phyloP scores from a whole-genome alignment of 2,329 filamentous ascomycete genomes.

The Nigrograna mackinnonii region DNA sequence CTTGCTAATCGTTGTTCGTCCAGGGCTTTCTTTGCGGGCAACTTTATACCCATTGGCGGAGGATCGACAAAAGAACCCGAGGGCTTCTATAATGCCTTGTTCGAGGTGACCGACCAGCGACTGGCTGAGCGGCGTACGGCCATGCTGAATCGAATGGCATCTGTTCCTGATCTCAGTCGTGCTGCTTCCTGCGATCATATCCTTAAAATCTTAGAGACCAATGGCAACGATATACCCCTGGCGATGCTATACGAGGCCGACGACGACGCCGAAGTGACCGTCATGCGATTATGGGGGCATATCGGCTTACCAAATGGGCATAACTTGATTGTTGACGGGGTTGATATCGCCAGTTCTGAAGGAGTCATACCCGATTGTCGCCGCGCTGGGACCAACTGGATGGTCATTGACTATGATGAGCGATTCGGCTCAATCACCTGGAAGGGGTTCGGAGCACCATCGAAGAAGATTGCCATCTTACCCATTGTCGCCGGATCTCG shows the following conservation, averaged over 20 bases:
- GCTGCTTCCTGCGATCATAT: conserved; percentile 28
- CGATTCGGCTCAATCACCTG: conserved; percentile 31
- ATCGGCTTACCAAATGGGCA: conserved; percentile 32
- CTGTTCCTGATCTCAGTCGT: conserved; percentile 22
- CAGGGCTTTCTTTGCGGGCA: conserved; percentile 31
- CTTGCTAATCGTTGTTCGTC: neutral
- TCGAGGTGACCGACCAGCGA: conserved; percentile 35
- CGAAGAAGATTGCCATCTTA: conserved; percentile 27
- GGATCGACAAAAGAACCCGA: conserved; percentile 27
- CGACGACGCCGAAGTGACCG: conserved; percentile 8
- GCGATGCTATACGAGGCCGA: conserved; percentile 32
- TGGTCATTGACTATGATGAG: conserved; percentile 29
- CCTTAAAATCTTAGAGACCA: conserved; percentile 29
- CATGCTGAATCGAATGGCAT: conserved; percentile 34
- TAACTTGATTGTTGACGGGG: conserved; percentile 23
- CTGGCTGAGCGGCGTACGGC: conserved; percentile 34
- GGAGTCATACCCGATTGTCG: conserved; percentile 33
- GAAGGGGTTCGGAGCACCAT: conserved; percentile 28
- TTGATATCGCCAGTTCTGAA: conserved; percentile 21
- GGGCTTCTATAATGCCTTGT: conserved; percentile 35
- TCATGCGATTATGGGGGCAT: conserved; percentile 25
- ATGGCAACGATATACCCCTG: conserved; percentile 31
- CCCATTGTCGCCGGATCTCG: conserved; percentile 25
- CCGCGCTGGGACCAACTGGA: conserved; percentile 21
- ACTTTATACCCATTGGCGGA: conserved; percentile 29